phyloP scores from a whole-genome alignment of 352 stramenopile species.

The Globisporangium parvum region DNA sequence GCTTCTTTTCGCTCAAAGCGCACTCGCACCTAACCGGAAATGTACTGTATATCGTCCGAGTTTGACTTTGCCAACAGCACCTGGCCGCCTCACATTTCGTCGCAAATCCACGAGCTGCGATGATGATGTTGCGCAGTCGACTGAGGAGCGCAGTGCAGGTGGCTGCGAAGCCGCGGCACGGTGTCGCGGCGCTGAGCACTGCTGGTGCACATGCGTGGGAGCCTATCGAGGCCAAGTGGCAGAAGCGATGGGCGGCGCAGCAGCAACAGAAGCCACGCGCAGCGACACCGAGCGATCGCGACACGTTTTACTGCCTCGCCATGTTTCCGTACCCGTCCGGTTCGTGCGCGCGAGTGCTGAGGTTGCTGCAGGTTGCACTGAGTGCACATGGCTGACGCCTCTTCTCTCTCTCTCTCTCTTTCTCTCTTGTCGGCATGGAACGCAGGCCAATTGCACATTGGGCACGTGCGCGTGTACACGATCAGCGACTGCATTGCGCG shows the following conservation, averaged over 20 bases:
- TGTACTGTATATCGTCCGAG: no score
- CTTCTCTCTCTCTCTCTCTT: not conserved
- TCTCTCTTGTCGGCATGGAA: no score
- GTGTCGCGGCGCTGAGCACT: conserved; percentile 14
- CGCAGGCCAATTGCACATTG: conserved; percentile 93
- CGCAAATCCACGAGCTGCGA: no score
- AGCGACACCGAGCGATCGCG: conserved; percentile 23
- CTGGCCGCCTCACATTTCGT: no score
- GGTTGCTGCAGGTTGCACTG: not conserved
- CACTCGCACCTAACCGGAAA: no score
- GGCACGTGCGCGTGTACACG: conserved; percentile 99
- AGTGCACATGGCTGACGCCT: not conserved
- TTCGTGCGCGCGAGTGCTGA: conserved; percentile 3
- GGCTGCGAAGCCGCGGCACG: conserved; percentile 7
- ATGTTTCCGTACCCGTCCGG: conserved; percentile 99
- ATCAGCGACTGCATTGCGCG: conserved; percentile 98
- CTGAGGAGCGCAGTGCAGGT: conserved; percentile 10
- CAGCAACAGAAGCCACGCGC: conserved; percentile 4
- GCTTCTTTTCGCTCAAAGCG: no score
- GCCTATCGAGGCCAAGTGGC: conserved; percentile 66
- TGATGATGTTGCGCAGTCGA: conserved; percentile 11
- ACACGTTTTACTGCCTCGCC: conserved; percentile 85
- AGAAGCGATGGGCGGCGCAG: conserved; percentile 50
- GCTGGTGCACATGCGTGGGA: conserved; percentile 29
- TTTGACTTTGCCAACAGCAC: no score